Percentiles rank a stretch among this genome's conserved stretches.
phyloP scores from a whole-genome alignment of 345 rosid genomes.

The Anacardium occidentale region DNA sequence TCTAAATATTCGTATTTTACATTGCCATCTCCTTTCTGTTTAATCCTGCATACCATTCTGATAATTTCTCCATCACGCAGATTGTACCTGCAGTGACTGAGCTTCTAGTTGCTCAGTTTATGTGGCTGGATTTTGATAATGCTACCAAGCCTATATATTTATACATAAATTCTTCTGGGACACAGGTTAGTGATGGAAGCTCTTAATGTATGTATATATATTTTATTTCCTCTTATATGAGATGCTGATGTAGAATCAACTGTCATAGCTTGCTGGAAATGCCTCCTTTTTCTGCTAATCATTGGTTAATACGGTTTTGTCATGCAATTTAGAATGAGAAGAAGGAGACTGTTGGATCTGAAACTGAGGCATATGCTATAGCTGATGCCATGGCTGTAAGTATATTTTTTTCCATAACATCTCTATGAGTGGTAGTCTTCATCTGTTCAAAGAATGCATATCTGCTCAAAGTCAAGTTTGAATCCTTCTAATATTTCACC shows the following conservation, averaged over 20 bases:
- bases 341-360: constrained; percentile 86
- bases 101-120: constrained; percentile 80
- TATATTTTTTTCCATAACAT: constrained; percentile 15
- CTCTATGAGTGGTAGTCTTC: neutral
- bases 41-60: constrained; percentile 4
- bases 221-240: constrained; percentile 7
- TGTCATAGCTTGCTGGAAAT: neutral
- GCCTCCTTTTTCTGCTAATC: constrained; percentile 1
- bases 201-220: neutral
- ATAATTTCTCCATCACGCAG: constrained; percentile 37
- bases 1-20: neutral
- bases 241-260: neutral
- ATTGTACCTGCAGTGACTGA: constrained; percentile 87
- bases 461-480: neutral
- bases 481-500: neutral
- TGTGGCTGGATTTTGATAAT: constrained; percentile 75
- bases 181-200: constrained; percentile 51
- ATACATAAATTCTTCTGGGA: constrained; percentile 81
- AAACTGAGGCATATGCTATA: constrained; percentile 88
- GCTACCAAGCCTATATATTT: constrained; percentile 73
- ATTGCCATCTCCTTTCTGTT: neutral
- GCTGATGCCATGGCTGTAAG: constrained; percentile 84
- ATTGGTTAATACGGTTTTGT: constrained; percentile 16
- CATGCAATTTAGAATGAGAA: constrained; percentile 63
- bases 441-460: neutral